Evolutionary conservation across 768 basidiomycete species (phyloP).

Genomic region (Amanita exitialis): DNA sequence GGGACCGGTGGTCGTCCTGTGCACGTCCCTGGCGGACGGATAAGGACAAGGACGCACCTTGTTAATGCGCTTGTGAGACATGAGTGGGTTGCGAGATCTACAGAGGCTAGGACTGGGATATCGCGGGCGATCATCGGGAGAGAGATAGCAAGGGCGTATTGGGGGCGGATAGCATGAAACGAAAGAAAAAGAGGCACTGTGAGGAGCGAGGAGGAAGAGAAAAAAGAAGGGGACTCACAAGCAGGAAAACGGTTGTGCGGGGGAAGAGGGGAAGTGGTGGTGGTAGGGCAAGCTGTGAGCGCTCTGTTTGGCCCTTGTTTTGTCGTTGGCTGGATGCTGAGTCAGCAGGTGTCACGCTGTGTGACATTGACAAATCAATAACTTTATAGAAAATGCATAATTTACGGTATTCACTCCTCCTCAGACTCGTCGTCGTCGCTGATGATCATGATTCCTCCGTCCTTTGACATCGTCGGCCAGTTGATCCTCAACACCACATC

Average conservation of each 20-base stretch:
- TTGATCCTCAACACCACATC: slow-evolving; percentile 14
- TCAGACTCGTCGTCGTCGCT: slow-evolving; percentile 40
- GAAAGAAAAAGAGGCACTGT: not conserved
- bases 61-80: slow-evolving; percentile 99
- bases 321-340: slow-evolving; percentile 30
- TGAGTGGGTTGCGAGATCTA: slow-evolving; percentile 26
- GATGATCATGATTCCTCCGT: slow-evolving; percentile 33
- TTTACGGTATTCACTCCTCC: slow-evolving; percentile 6
- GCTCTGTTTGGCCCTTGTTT: slow-evolving; percentile 35
- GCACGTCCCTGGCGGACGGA: slow-evolving; percentile 10
- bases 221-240: slow-evolving; percentile 21
- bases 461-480: slow-evolving; percentile 37
- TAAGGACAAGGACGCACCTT: slow-evolving; percentile 46
- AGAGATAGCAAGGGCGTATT: not conserved
- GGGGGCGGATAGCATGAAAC: not conserved
- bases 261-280: slow-evolving; percentile 33
- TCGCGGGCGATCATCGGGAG: slow-evolving; percentile 31
- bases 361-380: not conserved
- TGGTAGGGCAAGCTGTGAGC: slow-evolving; percentile 36
- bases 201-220: slow-evolving; percentile 8
- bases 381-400: not conserved
- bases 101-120: slow-evolving; percentile 21
- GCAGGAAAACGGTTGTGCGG: slow-evolving; percentile 14
- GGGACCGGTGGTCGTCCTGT: not conserved
- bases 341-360: slow-evolving; percentile 19